Evolutionary conservation across 1,139 yeast genomes (phyloP).

Genomic region (Candida smagusa): DNA sequence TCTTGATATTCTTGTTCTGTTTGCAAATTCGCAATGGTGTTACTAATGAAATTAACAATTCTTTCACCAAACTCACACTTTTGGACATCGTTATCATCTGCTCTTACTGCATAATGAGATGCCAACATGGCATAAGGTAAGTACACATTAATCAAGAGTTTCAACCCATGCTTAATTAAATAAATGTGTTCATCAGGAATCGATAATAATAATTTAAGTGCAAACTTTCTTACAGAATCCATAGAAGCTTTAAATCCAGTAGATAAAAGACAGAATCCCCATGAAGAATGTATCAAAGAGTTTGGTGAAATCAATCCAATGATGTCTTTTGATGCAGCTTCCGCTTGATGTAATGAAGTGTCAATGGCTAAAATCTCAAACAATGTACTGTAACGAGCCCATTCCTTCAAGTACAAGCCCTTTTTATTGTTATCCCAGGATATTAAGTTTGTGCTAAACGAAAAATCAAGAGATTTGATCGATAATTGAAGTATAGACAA

Average conservation of each 20-base stretch:
- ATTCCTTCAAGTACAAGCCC: constrained; percentile 43
- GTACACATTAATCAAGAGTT: constrained; percentile 49
- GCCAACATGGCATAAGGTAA: constrained; percentile 69
- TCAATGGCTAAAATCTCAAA: constrained; percentile 82
- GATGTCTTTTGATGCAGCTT: constrained; percentile 71
- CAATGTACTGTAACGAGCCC: constrained; percentile 73
- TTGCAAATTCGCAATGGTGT: constrained; percentile 38
- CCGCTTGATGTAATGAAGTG: constrained; percentile 82
- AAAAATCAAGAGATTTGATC: constrained; percentile 40
- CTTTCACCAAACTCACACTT: constrained; percentile 59
- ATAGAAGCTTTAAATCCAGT: constrained; percentile 76
- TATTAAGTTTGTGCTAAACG: constrained; percentile 43
- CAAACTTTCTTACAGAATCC: constrained; percentile 73
- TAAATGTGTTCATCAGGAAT: constrained; percentile 49
- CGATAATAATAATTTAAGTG: constrained; percentile 55
- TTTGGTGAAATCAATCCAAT: constrained; percentile 50
- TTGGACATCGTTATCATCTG: constrained; percentile 18
- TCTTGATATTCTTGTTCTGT: constrained; percentile 22
- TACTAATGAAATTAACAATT: constrained; percentile 45
- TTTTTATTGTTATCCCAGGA: constrained; percentile 40
- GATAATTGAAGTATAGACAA: constrained; percentile 66
- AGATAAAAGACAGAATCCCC: constrained; percentile 72
- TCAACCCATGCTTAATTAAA: constrained; percentile 45
- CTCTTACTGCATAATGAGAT: constrained; percentile 47
- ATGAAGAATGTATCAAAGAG: constrained; percentile 57